Evolutionary conservation across 129 eudicot species (phyloP), one percentile per base, ranked within the genome.

Genomic region (Erigeron canadensis): DNA sequence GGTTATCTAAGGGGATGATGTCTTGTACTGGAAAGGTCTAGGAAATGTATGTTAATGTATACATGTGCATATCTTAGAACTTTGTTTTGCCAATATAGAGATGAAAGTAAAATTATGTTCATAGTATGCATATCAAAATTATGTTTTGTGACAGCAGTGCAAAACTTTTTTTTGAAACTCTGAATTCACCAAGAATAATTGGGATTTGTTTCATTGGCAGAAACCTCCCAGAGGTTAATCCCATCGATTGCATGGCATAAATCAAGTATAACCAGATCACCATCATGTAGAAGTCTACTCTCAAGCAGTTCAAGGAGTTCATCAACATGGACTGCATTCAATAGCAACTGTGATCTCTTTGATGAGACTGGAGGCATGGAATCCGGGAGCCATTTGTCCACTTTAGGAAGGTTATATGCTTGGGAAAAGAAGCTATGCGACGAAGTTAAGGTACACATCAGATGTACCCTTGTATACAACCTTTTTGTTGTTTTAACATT

Each of bases 391-490:
- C 90, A 86, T 75, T 85, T 83, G 8, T 86, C 61, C 6, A 86
- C 90, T 0, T 63, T 86, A 71, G 90, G 87, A 40, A 86, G 87
- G 66, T 73, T 86, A 63, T 80, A 66, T 11, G 90, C 87, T 50
- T 86, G 90, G 90, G 90, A 86, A 71, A 82, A 86, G 76, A 86
- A 86, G 79, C 87, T 86, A 22, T 86, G 73, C 18, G 84, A 82
- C 16, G 85, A 86, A 75, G 87, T 80, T 23, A 86, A 86, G 87
- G 90, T 85, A 69, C n/a, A 40, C 43, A 11, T 56, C 17, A 18
- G 56, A 50, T 50, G 19, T 50, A 50, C 16, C 8, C 34, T 23
- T 23, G 34, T 23, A 23, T 23, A 23, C 34, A 23, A 23, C 34
- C 34, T 23, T 23, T 23, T 2, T 23, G 34, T 23, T 28, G 34